Evolutionary conservation across 2,329 filamentous ascomycete genomes (phyloP), one percentile per base, ranked within the genome.

Genomic region (Aspergillus texensis): DNA sequence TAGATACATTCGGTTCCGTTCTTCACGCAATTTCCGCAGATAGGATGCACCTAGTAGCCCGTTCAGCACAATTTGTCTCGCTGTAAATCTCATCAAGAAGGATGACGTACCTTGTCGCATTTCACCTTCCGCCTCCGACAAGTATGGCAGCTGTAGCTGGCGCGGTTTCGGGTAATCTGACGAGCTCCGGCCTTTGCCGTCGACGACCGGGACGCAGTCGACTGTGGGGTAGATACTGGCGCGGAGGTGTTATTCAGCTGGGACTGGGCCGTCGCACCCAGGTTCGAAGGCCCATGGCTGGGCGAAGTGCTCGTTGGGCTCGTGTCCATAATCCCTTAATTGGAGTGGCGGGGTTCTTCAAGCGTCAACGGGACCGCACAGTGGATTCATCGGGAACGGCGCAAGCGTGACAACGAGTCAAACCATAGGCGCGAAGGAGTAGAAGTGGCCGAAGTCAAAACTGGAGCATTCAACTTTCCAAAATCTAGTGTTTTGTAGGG

Each of bases 101-200:
- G 19, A 34, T 36, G 24, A 36, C 41, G 11, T 68, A 75, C 74
- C 71, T 81, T 81, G 68, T 80, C 76, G 65, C 81, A 83, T 75
- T 82, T 82, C 56, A 83, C 79, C 66, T 83, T 83, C 34, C 81
- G 75, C 62, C 78, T 71, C 55, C 81, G 77, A 70, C 81, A 83
- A 1, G 75, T 79, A 67, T 81, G 77, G 63, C 81, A 83, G 66
- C 79, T 81, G 66, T 82, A 82, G 66, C 80, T 82, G 39, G 78
- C 75, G 56, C 81, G 78, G 54, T 80, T 82, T 21, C 81, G 78
- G 43, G 81, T 83, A 58, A 83, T 83, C 61, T 82, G 80, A 57
- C 80, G 80, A 48, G 74, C 74, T 41, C 70, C 65, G 4, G 66
- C 68, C 30, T 77, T 71, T 24, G 59, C 64, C 19, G 57, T 55